These are phyloP conservation scores for Evansstolkia leycettana DNA, from an alignment of 495 filamentous ascomycete genomes.

Conservation along the genomic window DNA sequence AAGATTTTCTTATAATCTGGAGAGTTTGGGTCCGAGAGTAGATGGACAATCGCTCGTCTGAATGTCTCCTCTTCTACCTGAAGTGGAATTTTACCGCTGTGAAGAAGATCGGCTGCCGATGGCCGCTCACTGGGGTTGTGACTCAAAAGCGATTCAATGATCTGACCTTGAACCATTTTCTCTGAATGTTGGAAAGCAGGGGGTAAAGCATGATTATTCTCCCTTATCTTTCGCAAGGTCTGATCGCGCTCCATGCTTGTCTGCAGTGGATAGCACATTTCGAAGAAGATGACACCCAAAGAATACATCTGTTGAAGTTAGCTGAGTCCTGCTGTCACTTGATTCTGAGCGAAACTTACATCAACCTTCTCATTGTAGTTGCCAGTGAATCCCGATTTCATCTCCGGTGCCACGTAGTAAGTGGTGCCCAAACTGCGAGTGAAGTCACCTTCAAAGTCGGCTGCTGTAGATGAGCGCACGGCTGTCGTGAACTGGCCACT, in stretches of 20 bases:
- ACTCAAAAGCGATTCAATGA: conserved; percentile 68
- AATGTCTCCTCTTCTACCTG: conserved; percentile 90
- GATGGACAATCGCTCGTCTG: conserved; percentile 61
- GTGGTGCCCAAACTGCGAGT: conserved; percentile 91
- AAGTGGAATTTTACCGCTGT: conserved; percentile 77
- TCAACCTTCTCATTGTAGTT: conserved; percentile 90
- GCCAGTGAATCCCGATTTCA: conserved; percentile 56
- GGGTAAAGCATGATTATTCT: conserved; percentile 56
- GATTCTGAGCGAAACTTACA: conserved; percentile 34
- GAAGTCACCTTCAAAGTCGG: conserved; percentile 42
- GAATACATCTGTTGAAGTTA: conserved; percentile 66
- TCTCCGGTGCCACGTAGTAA: conserved; percentile 88
- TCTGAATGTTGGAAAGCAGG: conserved; percentile 62
- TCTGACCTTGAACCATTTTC: conserved; percentile 57
- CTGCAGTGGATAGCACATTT: conserved; percentile 80
- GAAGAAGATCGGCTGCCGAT: conserved; percentile 71
- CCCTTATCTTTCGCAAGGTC: conserved; percentile 57
- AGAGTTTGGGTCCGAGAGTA: conserved; percentile 65
- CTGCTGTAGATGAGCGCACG: conserved; percentile 30
- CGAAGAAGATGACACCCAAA: conserved; percentile 92
- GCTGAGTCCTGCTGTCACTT: conserved; percentile 3
- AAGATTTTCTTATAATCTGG: conserved; percentile 87
- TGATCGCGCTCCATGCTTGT: conserved; percentile 82
- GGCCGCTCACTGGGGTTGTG: conserved; percentile 74
- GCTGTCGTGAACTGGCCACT: conserved; percentile 60